These are phyloP conservation scores for Rhizophora apiculata DNA, from an alignment of 345 rosid genomes.

Conservation along the genomic window DNA sequence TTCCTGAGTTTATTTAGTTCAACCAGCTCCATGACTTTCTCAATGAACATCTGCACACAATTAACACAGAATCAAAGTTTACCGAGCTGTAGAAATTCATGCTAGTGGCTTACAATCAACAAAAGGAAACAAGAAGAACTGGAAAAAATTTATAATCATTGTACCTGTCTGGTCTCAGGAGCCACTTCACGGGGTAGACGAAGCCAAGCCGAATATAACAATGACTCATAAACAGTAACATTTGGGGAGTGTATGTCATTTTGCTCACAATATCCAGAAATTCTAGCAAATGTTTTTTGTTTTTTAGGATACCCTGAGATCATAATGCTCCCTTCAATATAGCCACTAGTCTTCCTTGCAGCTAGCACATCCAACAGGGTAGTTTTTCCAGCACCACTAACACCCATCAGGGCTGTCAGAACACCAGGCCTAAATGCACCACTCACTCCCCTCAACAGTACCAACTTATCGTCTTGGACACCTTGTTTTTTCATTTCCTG, in stretches of 20 bases:
- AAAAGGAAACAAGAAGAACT: background rate
- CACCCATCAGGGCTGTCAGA: constrained; percentile 73
- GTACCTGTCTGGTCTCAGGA: constrained; percentile 48
- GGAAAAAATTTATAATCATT: background rate
- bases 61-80: background rate
- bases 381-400: constrained; percentile 73
- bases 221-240: constrained; percentile 64
- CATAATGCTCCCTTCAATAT: constrained; percentile 52
- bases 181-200: constrained; percentile 45
- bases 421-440: constrained; percentile 79
- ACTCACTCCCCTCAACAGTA: constrained; percentile 56
- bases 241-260: constrained; percentile 67
- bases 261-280: constrained; percentile 73
- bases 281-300: constrained; percentile 70
- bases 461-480: constrained; percentile 46
- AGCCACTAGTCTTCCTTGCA: constrained; percentile 73
- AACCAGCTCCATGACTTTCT: constrained; percentile 87
- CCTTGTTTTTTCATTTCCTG: constrained; percentile 58
- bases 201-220: constrained; percentile 69
- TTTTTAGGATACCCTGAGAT: constrained; percentile 69
- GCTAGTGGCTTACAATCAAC: background rate
- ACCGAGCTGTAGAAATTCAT: background rate
- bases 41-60: constrained; percentile 26
- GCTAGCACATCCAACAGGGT: constrained; percentile 83
- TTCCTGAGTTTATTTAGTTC: constrained; percentile 57